Evolutionary conservation across 2,329 filamentous ascomycete species (phyloP), one percentile per base, ranked within the genome.

Genomic region (Verticillium alfalfae): DNA sequence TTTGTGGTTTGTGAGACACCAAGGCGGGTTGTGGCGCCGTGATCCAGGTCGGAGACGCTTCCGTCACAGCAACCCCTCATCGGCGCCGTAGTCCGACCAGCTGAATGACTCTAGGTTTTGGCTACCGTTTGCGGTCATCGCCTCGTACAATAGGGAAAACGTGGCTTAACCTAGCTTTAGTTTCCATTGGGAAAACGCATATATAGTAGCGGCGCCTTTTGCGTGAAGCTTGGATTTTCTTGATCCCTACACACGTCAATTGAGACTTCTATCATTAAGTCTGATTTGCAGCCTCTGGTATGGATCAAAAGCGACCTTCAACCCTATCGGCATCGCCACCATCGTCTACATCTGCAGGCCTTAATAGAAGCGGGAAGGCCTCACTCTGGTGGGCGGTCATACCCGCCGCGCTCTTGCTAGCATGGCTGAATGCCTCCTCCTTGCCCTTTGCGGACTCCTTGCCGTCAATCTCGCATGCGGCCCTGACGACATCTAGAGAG

Each of bases 351-450:
- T 31, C 58, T 26, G 10, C 58, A 8, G 34, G 60, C 8, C 60
- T 41, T 26, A 34, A 58, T 37, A 58, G 62, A 41, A 15, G 57
- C 34, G 59, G 58, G 18, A 56, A 34, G 31, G 52, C 60, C 36
- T 62, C 63, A 34, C 45, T 52, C 45, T 64, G 63, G 63, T 65
- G 63, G 63, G 39, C 60, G 9, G 57, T 62, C 31, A 9, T 65
- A n/a, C 63, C 63, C 5, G 62, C 62, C 52, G 62, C 60, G 26
- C 57, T 65, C 36, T 5, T 65, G 3, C 37, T 65, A 2, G 39
- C 58, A 16, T 65, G 63, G 59, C 60, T 65, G 15, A 49, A 31
- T 39, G 41, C 31, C 31, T 39, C 52, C 37, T 62, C 34, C 45
- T 36, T 36, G 22, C 49, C 12, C 34, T 18, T n/a, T 31, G 22